phyloP scores from a whole-genome alignment of 345 rosid species.

The Erodium maritimum region DNA sequence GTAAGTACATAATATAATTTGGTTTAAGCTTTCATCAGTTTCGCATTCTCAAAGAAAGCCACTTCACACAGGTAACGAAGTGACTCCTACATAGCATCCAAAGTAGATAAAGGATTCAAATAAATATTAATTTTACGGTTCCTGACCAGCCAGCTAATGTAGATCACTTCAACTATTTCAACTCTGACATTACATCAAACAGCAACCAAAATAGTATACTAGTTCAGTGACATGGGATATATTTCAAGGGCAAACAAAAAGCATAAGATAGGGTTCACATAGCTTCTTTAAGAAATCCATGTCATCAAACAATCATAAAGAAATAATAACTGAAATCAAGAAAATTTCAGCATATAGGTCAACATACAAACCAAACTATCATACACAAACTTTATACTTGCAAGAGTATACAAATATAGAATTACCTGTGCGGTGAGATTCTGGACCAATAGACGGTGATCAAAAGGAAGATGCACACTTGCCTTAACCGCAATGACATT shows the following conservation, averaged over 20 bases:
- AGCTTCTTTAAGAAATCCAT: not conserved
- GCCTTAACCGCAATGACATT: conserved; percentile 61
- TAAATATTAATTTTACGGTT: not conserved
- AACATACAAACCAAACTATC: not conserved
- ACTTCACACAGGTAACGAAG: not conserved
- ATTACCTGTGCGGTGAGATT: conserved; percentile 79
- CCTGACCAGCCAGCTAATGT: not conserved
- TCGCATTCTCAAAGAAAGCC: not conserved
- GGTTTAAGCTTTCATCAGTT: not conserved
- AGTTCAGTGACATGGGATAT: too few relatives aligned
- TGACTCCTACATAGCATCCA: not conserved
- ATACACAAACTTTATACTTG: not conserved
- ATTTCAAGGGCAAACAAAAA: too few relatives aligned
- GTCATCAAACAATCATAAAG: too few relatives aligned
- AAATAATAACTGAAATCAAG: too few relatives aligned
- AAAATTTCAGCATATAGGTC: too few relatives aligned
- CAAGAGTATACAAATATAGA: not conserved
- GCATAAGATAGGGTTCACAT: too few relatives aligned
- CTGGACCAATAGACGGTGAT: conserved; percentile 60
- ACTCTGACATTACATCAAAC: not conserved
- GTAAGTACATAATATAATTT: not conserved
- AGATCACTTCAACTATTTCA: not conserved
- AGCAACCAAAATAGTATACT: too few relatives aligned
- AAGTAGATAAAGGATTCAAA: not conserved
- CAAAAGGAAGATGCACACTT: conserved; percentile 69